These are phyloP conservation scores for Macadamia integrifolia DNA, from an alignment of 164 flowering plant genomes.

Conservation along the genomic window DNA sequence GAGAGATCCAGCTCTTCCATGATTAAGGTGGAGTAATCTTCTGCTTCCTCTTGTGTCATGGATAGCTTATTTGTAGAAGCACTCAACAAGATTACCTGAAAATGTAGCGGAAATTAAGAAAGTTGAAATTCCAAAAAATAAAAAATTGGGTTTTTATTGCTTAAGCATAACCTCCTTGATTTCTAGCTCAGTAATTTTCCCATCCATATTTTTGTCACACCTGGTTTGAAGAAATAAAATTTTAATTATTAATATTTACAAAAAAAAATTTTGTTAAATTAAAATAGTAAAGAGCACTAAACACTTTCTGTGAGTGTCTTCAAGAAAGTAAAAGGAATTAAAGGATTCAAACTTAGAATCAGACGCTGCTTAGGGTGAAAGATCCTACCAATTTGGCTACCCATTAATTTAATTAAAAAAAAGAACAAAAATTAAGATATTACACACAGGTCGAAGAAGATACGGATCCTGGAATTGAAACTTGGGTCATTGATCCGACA, in stretches of 20 bases:
- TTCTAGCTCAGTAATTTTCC: slow-evolving; percentile 26
- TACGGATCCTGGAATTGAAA: slow-evolving; percentile 19
- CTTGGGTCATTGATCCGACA: slow-evolving; percentile 21
- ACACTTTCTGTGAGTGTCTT: too few relatives aligned
- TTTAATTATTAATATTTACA: too few relatives aligned
- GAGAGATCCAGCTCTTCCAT: slow-evolving; percentile 39
- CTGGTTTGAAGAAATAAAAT: slow-evolving; percentile 13
- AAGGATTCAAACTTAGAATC: too few relatives aligned
- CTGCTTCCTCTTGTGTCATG: slow-evolving; percentile 33
- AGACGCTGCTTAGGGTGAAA: too few relatives aligned
- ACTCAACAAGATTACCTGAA: slow-evolving; percentile 34
- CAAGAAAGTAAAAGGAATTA: too few relatives aligned
- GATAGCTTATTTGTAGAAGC: slow-evolving; percentile 38
- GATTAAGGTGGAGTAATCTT: slow-evolving; percentile 31
- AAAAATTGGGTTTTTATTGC: background rate
- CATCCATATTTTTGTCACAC: slow-evolving; percentile 39
- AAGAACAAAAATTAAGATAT: background rate
- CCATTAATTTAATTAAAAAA: background rate
- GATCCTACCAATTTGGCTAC: too few relatives aligned
- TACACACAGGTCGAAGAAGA: slow-evolving; percentile 37
- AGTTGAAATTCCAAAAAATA: background rate
- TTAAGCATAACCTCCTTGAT: slow-evolving; percentile 31
- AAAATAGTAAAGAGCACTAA: background rate
- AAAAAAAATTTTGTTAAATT: too few relatives aligned
- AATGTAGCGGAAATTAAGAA: slow-evolving; percentile 1